These are phyloP conservation scores for Cylindrotheca fusiformis DNA, from an alignment of 108 stramenopile genomes.

Conservation along the genomic window DNA sequence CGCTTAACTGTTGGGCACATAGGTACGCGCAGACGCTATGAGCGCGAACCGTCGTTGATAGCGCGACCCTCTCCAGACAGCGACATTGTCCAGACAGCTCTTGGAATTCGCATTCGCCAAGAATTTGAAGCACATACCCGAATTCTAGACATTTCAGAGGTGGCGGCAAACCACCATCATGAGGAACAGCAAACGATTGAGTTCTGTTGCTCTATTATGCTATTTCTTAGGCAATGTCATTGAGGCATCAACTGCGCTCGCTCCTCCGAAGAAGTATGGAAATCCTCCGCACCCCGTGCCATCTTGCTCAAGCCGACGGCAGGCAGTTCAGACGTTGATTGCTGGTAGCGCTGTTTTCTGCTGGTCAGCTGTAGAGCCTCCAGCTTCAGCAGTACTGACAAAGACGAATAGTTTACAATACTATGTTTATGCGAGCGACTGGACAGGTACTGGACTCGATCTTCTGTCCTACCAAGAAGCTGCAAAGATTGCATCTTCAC, in stretches of 20 bases:
- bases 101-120: no score
- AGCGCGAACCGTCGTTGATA: no score
- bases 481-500: neutral
- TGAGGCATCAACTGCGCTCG: neutral
- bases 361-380: neutral
- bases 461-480: conserved; percentile 22
- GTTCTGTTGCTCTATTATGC: no score
- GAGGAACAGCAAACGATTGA: no score
- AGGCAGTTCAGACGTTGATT: neutral
- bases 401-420: neutral
- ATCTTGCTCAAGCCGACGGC: neutral
- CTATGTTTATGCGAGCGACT: conserved; percentile 32
- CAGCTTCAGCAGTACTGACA: neutral
- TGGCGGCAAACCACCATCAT: no score
- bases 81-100: no score
- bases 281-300: neutral
- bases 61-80: no score
- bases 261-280: neutral
- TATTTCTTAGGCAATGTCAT: no score
- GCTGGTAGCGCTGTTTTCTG: neutral
- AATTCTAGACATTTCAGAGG: no score
- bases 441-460: conserved; percentile 39
- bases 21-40: no score
- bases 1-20: no score
- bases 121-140: no score